These are phyloP conservation scores for Penicillium sp. DNA, from an alignment of 2,329 filamentous ascomycete species.

Conservation along the genomic window DNA sequence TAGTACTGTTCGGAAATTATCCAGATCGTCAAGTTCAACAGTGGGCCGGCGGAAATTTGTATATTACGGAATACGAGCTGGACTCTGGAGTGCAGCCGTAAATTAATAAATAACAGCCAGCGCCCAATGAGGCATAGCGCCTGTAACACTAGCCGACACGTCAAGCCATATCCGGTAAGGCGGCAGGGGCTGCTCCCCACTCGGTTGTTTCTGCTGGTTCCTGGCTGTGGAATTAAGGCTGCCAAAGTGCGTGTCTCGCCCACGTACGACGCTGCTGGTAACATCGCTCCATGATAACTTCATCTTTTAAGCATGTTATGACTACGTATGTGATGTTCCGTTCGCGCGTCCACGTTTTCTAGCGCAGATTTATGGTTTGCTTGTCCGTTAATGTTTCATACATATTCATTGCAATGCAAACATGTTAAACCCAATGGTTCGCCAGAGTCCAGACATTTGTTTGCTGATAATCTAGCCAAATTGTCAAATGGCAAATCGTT, in stretches of 20 bases:
- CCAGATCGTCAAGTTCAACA: no score
- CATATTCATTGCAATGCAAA: no score
- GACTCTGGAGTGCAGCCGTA: not conserved
- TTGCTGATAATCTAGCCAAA: no score
- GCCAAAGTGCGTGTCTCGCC: conserved; percentile 1
- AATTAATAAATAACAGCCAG: not conserved
- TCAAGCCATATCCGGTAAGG: conserved; percentile 3
- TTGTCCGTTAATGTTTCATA: not conserved
- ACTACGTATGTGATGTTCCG: no score
- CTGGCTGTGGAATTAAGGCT: conserved; percentile 8
- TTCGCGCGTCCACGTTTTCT: not conserved
- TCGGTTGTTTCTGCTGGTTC: conserved; percentile 2
- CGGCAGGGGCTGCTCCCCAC: conserved; percentile 10
- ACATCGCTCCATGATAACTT: no score
- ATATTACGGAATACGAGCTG: no score
- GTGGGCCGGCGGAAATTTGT: no score
- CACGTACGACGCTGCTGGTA: not conserved
- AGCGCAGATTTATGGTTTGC: not conserved
- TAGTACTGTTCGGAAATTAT: no score
- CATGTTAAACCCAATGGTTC: no score
- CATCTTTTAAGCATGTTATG: no score
- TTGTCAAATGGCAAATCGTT: no score
- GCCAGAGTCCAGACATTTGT: no score
- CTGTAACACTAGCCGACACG: not conserved
- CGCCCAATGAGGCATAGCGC: not conserved